A percentile compares a stretch with the other conserved stretches of the same genome.
phyloP scores from a whole-genome alignment of 2,329 filamentous ascomycete species.

The Fusarium bulbicola region DNA sequence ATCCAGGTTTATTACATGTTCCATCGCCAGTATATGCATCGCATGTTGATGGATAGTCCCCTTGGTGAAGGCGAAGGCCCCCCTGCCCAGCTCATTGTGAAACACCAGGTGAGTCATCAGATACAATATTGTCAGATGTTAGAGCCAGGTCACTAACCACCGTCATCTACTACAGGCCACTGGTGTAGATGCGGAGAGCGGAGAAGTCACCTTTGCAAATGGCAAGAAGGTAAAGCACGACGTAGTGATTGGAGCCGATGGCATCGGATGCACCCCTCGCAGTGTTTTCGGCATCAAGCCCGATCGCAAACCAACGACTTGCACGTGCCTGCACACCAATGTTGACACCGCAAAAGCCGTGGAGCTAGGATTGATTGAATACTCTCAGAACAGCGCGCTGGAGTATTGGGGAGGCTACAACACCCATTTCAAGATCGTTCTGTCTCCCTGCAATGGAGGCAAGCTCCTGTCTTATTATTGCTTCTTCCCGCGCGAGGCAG shows the following conservation, averaged over 20 bases:
- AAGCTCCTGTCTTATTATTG: slow-evolving; percentile 2
- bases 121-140: too few relatives aligned
- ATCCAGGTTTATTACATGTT: not conserved
- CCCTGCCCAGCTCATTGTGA: not conserved
- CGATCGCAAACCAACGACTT: not conserved
- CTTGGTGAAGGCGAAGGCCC: not conserved
- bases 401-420: slow-evolving; percentile 1
- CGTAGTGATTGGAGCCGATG: not conserved
- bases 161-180: too few relatives aligned
- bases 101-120: not conserved
- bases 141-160: too few relatives aligned
- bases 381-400: not conserved
- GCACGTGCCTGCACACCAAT: not conserved
- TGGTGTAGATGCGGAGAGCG: not conserved
- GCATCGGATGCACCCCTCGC: not conserved
- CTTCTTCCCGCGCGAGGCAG: not conserved
- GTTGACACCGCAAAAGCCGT: not conserved
- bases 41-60: not conserved
- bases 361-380: not conserved
- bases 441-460: not conserved
- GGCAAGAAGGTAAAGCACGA: not conserved
- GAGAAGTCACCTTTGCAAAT: not conserved
- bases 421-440: not conserved
- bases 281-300: not conserved
- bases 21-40: not conserved